Percentiles rank a stretch among this genome's conserved stretches.
Evolutionary conservation across 169 alveolate genomes (phyloP).

Genomic region (Cryptosporidium sp.): DNA sequence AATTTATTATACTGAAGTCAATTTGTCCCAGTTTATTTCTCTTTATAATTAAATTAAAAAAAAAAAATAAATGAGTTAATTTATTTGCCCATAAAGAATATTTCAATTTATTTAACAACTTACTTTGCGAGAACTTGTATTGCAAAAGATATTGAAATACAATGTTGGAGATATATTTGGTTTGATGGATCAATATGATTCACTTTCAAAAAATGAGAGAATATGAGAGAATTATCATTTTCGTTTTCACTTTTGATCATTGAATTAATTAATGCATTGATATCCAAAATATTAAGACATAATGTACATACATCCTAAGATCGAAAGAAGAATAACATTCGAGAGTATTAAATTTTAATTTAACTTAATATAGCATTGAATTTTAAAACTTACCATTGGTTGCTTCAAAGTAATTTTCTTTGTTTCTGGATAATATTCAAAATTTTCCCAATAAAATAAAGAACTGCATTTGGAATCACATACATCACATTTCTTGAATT

Average conservation of each 20-base stretch:
- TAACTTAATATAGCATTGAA: background rate
- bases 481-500: conserved; percentile 28
- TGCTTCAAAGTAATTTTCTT: background rate
- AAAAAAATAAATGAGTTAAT: background rate
- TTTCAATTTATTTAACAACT: conserved; percentile 16
- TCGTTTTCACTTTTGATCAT: background rate
- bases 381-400: conserved; percentile 37
- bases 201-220: conserved; percentile 49
- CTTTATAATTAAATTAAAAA: background rate
- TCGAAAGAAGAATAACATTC: background rate
- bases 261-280: conserved; percentile 25
- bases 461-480: conserved; percentile 3
- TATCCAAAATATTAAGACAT: conserved; percentile 52
- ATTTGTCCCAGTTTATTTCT: conserved; percentile 21
- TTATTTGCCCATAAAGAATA: background rate
- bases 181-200: conserved; percentile 37
- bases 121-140: conserved; percentile 58
- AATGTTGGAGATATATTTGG: conserved; percentile 32
- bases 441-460: conserved; percentile 39
- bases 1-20: background rate
- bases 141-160: conserved; percentile 50
- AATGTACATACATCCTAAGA: conserved; percentile 47
- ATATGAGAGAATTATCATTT: conserved; percentile 21
- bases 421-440: background rate
- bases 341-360: background rate